Conservation (phyloP, 2,329 filamentous ascomycete species). For the Rasamsonia emersonii region DNA sequence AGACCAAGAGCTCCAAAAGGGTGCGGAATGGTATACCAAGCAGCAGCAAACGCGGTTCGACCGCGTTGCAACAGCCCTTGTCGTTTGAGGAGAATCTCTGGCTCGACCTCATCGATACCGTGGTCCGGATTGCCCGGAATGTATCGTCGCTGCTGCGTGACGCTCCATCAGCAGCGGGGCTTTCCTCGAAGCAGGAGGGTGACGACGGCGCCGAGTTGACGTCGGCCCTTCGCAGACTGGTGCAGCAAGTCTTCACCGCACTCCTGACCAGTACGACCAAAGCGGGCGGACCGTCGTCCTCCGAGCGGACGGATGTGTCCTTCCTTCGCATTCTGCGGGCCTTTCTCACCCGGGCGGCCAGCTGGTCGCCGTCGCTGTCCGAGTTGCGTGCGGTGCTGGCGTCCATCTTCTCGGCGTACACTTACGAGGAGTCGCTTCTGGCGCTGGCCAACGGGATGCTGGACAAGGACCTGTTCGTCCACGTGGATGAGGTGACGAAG, state of each 20-base stretch:
- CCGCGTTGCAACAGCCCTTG: conserved; percentile 45
- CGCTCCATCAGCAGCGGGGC: conserved; percentile 6
- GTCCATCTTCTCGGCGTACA: conserved; percentile 90
- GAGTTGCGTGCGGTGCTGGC: conserved; percentile 77
- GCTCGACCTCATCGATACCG: conserved; percentile 56
- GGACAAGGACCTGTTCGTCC: conserved; percentile 79
- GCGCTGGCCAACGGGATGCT: conserved; percentile 76
- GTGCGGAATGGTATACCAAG: conserved; percentile 17
- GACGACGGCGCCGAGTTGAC: conserved; percentile 42
- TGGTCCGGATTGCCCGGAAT: conserved; percentile 56
- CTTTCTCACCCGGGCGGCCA: conserved; percentile 75
- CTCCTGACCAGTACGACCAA: conserved; percentile 67
- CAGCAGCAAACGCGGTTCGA: conserved; percentile 29
- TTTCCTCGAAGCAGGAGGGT: conserved; percentile 6
- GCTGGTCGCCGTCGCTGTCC: conserved; percentile 73
- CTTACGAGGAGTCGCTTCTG: conserved; percentile 87
- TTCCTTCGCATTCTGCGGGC: conserved; percentile 84
- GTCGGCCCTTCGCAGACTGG: conserved; percentile 62
- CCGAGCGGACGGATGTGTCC: conserved; percentile 51
- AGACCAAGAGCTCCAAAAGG: conserved; percentile 54
- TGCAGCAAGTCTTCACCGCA: conserved; percentile 86
- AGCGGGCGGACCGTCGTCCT: conserved; percentile 19
- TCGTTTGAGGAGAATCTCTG: conserved; percentile 55
- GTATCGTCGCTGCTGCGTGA: conserved; percentile 47
- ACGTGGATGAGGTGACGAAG: conserved; percentile 64